These are phyloP conservation scores for Monilinia aucupariae DNA, from an alignment of 2,329 filamentous ascomycete species.

Conservation along the genomic window DNA sequence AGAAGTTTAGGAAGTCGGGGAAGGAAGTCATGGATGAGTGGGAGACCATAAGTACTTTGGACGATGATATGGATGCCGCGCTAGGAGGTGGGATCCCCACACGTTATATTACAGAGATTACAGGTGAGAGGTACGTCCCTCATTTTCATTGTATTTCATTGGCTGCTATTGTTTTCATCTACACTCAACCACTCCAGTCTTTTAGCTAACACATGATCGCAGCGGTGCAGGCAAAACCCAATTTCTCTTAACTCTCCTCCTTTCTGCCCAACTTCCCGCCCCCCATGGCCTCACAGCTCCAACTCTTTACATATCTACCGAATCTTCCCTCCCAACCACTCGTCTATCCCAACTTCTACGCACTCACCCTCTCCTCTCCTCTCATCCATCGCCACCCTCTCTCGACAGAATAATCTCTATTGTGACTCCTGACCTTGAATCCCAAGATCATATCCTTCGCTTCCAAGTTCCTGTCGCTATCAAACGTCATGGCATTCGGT, in stretches of 20 bases:
- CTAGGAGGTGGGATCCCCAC: constrained; percentile 76
- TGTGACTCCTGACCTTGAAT: constrained; percentile 81
- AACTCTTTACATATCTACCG: constrained; percentile 89
- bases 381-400: constrained; percentile 58
- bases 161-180: not conserved
- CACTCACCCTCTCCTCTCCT: constrained; percentile 57
- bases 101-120: constrained; percentile 80
- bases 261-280: constrained; percentile 74
- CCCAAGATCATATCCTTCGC: constrained; percentile 88
- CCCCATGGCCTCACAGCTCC: constrained; percentile 61
- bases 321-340: constrained; percentile 74
- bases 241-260: constrained; percentile 76
- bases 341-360: constrained; percentile 75
- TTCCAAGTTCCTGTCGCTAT: constrained; percentile 89
- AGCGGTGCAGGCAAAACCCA: constrained; percentile 93
- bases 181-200: not conserved
- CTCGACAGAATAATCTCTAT: constrained; percentile 75
- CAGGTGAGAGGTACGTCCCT: constrained; percentile 68
- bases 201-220: constrained; percentile 9
- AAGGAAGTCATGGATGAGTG: constrained; percentile 40
- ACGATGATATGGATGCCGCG: constrained; percentile 62
- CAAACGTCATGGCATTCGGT: constrained; percentile 66
- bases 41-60: constrained; percentile 72
- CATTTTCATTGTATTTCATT: not conserved
- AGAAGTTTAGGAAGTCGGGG: constrained; percentile 33